Evolutionary conservation across 2,329 filamentous ascomycete species (phyloP).

Genomic region (Xylaria sp.): DNA sequence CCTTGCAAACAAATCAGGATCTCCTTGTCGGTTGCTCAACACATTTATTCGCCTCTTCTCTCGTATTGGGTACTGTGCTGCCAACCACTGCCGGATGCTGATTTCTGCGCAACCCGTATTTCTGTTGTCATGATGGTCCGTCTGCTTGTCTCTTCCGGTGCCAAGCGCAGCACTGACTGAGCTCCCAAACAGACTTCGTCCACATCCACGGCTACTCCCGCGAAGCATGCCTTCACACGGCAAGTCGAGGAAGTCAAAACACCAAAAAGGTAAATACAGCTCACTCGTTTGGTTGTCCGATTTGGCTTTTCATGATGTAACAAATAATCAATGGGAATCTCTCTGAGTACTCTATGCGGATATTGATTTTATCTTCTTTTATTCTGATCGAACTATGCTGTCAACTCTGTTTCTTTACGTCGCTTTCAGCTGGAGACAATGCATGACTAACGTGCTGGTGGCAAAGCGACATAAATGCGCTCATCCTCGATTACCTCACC

Average conservation of each 20-base stretch:
- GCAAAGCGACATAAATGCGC: constrained; percentile 85
- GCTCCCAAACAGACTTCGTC: constrained; percentile 64
- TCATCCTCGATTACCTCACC: constrained; percentile 96
- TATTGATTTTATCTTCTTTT: constrained; percentile 63
- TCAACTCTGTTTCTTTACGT: constrained; percentile 11
- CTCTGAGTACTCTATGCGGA: constrained; percentile 97
- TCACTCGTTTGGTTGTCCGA: constrained; percentile 21
- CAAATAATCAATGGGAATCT: constrained; percentile 99
- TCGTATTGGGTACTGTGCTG: not conserved
- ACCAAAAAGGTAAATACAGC: constrained; percentile 80
- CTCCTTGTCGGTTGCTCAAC: not conserved
- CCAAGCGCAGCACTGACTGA: constrained; percentile 19
- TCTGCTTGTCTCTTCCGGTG: not conserved
- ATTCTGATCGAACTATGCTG: constrained; percentile 34
- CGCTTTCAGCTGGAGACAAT: not conserved
- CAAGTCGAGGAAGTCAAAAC: constrained; percentile 84
- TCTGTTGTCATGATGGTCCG: constrained; percentile 26
- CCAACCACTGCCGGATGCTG: constrained; percentile 4
- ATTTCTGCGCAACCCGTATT: constrained; percentile 7
- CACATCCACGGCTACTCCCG: constrained; percentile 72
- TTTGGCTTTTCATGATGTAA: constrained; percentile 52
- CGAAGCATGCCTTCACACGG: constrained; percentile 76
- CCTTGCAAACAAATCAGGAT: constrained; percentile 11
- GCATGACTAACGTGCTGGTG: constrained; percentile 24
- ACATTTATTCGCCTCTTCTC: not conserved